phyloP scores from a whole-genome alignment of 768 basidiomycete species.

The Russula ochroleuca region DNA sequence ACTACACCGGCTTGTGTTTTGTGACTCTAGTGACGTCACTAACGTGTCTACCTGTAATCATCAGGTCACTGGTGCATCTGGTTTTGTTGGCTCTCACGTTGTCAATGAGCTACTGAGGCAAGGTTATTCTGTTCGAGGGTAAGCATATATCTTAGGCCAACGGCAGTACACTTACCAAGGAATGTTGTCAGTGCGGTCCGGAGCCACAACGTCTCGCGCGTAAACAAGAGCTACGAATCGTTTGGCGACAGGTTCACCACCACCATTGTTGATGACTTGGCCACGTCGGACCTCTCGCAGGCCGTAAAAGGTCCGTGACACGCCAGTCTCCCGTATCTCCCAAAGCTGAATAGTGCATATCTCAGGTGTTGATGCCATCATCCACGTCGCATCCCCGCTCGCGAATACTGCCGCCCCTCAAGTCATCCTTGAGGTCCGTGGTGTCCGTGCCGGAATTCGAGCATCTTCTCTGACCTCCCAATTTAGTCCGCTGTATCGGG shows the following conservation, averaged over 20 bases:
- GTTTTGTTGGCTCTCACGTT: constrained; percentile 34
- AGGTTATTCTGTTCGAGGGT: constrained; percentile 50
- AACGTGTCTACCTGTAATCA: no score
- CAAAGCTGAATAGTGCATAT: neutral
- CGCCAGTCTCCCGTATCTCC: no score
- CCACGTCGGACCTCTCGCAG: constrained; percentile 25
- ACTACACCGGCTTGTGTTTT: neutral
- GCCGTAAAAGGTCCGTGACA: constrained; percentile 27
- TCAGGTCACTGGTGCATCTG: constrained; percentile 46
- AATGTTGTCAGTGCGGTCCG: constrained; percentile 27
- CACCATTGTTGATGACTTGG: constrained; percentile 27
- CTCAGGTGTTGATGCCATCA: constrained; percentile 22
- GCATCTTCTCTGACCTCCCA: neutral
- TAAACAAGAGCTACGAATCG: constrained; percentile 23
- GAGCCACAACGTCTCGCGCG: constrained; percentile 21
- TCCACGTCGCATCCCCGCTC: constrained; percentile 26
- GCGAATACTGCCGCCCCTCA: constrained; percentile 4
- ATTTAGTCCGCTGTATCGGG: constrained; percentile 21
- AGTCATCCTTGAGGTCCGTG: constrained; percentile 22
- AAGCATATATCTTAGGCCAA: neutral
- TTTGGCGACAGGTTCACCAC: constrained; percentile 27
- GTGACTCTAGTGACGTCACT: no score
- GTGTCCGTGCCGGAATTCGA: neutral
- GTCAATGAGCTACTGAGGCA: constrained; percentile 37
- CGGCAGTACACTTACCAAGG: neutral